Percentiles rank a stretch among this genome's conserved stretches.
Evolutionary conservation across 768 basidiomycete species (phyloP).

Genomic region (Clitopilus passeckerianus): DNA sequence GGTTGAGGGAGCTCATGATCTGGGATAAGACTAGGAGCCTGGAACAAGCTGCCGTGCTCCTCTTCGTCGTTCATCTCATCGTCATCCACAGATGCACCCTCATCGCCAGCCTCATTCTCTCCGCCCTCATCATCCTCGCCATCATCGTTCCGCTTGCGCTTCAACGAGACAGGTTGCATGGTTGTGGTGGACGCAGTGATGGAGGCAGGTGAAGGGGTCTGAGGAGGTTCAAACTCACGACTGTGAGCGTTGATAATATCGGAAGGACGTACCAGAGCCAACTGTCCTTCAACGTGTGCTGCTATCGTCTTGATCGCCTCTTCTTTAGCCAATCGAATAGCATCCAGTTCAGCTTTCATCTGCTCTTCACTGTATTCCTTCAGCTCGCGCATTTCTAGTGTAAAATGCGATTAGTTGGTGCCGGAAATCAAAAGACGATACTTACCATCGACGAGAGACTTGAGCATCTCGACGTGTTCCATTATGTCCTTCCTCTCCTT

Average conservation of each 20-base stretch:
- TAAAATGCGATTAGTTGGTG: background rate
- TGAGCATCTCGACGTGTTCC: conserved; percentile 28
- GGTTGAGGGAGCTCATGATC: conserved; percentile 16
- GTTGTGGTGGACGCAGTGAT: background rate
- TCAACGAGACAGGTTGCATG: conserved; percentile 32
- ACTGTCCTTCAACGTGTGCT: conserved; percentile 17
- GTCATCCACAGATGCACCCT: conserved; percentile 1
- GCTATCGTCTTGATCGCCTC: conserved; percentile 30
- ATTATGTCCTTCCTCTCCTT: conserved; percentile 20
- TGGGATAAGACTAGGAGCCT: conserved; percentile 1
- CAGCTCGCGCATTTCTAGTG: conserved; percentile 39
- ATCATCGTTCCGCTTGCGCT: conserved; percentile 57
- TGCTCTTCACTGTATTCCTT: conserved; percentile 38
- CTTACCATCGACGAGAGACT: conserved; percentile 37
- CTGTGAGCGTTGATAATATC: conserved; percentile 7
- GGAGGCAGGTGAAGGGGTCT: conserved; percentile 20
- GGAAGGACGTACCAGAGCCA: conserved; percentile 22
- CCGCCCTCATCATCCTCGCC: conserved; percentile 26
- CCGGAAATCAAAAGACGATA: conserved; percentile 8
- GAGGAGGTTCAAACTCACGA: conserved; percentile 16
- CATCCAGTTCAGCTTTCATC: conserved; percentile 40
- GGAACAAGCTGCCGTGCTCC: background rate
- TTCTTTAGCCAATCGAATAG: conserved; percentile 32
- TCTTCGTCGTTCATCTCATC: conserved; percentile 2
- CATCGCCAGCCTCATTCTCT: conserved; percentile 10